Evolutionary conservation across 1,139 yeast species (phyloP).

Genomic region (Wickerhamomyces sp.): DNA sequence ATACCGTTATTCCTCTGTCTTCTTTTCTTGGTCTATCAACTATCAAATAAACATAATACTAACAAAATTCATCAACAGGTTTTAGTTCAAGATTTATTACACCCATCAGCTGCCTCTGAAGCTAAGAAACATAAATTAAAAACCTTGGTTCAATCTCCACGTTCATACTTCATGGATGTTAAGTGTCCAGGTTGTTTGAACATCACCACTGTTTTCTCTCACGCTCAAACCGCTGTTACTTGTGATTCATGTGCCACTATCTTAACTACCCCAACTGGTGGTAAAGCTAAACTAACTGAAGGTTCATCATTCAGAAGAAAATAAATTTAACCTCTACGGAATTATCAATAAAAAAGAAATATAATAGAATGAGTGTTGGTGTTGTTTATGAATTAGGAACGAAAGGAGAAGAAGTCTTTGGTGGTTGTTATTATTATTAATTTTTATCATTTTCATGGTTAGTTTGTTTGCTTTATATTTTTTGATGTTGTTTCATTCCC

Average conservation of each 20-base stretch:
- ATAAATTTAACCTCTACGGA: constrained; percentile 41
- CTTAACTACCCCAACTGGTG: constrained; percentile 99
- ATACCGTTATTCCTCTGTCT: too few species aligned
- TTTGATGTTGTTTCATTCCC: background rate
- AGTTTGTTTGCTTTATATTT: background rate
- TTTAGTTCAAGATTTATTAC: constrained; percentile 95
- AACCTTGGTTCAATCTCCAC: constrained; percentile 95
- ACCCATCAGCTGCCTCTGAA: constrained; percentile 97
- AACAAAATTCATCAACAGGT: constrained; percentile 42
- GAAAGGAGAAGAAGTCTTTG: background rate
- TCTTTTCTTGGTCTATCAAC: too few species aligned
- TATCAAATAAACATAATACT: constrained; percentile 9
- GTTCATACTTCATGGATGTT: constrained; percentile 99
- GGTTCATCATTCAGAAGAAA: constrained; percentile 99
- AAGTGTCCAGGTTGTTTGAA: constrained; percentile 99
- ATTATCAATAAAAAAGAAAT: background rate
- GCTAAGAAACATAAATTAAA: constrained; percentile 96
- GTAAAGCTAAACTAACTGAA: constrained; percentile 98
- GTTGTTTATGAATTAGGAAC: background rate
- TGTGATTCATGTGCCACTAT: constrained; percentile 99
- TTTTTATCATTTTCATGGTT: background rate
- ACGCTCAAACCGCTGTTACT: constrained; percentile 99
- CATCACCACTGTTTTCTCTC: constrained; percentile 99
- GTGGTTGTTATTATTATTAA: background rate
- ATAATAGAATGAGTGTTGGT: background rate